Evolutionary conservation across 2,329 filamentous ascomycete species (phyloP), one percentile per base, ranked within the genome.

Genomic region (Colletotrichum kahawae): DNA sequence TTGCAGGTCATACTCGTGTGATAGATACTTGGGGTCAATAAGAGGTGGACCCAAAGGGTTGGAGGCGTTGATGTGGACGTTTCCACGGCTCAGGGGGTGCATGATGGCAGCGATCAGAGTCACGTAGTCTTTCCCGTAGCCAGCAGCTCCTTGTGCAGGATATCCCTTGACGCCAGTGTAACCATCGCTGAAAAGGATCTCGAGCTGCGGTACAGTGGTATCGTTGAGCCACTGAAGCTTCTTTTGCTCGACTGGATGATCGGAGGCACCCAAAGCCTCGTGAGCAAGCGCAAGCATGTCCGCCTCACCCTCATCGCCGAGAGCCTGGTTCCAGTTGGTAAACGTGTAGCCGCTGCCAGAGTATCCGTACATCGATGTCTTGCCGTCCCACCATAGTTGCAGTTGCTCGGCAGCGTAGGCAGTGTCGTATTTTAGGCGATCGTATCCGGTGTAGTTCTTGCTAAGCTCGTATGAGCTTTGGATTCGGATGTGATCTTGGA

Each of bases 111-210:
- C 71, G 38, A 82, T 76, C 67, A 83, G 70, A 5, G 79, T 79
- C 21, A 83, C 76, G 59, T 81, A 83, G 14, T 76, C 74, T 24
- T 79, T 71, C 7, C 83, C 83, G 70, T 80, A 82, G 1, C 82
- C 77, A 24, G 71, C 66, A 12, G 21, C 77, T 69, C n/a, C 80
- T 70, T 48, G n/a, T 1, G 79, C 60, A 1, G 82, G 82, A 65
- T 83, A 84, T 13, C 83, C 82, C 74, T 83, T 83, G 54, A 81
- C 76, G 14, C 86, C 86, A 3, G 84, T 85, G 77, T 87, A 88
- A 2, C 85, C 85, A 70, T 88, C 85, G 2, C 84, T 84, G 76
- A 88, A 85, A 59, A 87, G 84, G n/a, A 87, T 75, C 77, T 87
- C 85, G 0, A 86, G 76, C 70, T 87, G 83, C 1, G 86, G 84